A percentile compares a stretch with the other conserved stretches of the same genome.
phyloP scores from a whole-genome alignment of 106 monocot genomes.

The Acorus calamus region DNA sequence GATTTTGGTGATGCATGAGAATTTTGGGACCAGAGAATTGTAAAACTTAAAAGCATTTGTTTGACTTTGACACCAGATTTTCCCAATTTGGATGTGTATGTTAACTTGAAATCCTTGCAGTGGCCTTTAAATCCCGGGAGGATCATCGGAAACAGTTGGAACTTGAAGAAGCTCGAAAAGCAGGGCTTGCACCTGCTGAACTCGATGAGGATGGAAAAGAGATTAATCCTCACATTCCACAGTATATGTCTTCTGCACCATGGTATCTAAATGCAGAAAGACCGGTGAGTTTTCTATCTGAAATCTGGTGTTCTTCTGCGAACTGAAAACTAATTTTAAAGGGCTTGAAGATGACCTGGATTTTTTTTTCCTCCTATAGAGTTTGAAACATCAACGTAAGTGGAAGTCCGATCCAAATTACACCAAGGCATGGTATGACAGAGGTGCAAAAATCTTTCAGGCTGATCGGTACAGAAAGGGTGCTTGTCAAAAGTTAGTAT shows the following conservation, averaged over 20 bases:
- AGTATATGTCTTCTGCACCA: conserved; percentile 99
- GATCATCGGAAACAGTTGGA: conserved; percentile 84
- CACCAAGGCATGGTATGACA: conserved; percentile 92
- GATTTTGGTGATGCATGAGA: too few species aligned
- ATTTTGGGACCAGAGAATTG: too few species aligned
- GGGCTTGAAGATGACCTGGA: too few species aligned
- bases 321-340: too few species aligned
- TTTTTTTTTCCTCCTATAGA: conserved; percentile 13
- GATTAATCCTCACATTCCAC: conserved; percentile 97
- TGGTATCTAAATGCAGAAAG: conserved; percentile 97
- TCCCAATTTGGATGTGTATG: too few species aligned
- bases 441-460: conserved; percentile 89
- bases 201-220: conserved; percentile 98
- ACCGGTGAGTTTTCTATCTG: conserved; percentile 39
- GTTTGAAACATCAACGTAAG: conserved; percentile 88
- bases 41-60: too few species aligned
- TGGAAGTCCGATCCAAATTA: conserved; percentile 97
- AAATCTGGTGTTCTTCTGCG: neutral
- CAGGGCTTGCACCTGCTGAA: conserved; percentile 92
- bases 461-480: conserved; percentile 77
- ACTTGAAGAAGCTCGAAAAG: conserved; percentile 92
- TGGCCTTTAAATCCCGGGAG: conserved; percentile 66
- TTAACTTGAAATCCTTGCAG: conserved; percentile 10
- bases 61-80: too few species aligned
- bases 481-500: conserved; percentile 90